Base-by-base conservation (phyloP, 2,329 filamentous ascomycete genomes). In the Dactylellina leptospora region DNA sequence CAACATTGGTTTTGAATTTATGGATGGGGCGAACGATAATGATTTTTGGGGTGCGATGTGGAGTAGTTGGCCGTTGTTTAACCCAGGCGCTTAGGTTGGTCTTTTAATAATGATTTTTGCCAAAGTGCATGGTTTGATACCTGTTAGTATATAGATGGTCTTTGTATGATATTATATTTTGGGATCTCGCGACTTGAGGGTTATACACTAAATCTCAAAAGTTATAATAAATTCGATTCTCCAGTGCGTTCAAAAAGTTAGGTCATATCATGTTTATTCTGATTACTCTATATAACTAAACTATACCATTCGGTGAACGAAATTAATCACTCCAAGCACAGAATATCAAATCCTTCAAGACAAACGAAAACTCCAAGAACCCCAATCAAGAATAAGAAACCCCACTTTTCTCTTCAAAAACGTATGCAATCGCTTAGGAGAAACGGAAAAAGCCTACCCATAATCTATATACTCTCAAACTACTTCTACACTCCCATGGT, bases 21-120 rank as follows among this genome's bases (percentile, higher is more conserved):
- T 70, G 64, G 68, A 72, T 38, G 30, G 50, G 0, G 30, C 55
- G 1, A 45, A 28, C 9, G 59, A 53, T 54, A 20, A 55, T 38
- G 68, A 72, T 18, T 72, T 72, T 55, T 72, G 68, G 68, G 68
- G 68, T 1, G 54, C 68, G 3, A 64, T 72, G 68, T 72, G 68
- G 68, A 64, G 42, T 63, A 72, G 50, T 42, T 72, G 68, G 68
- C 68, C 68, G 28, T 47, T 71, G 58, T 71, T 71, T 56, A 62
- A 63, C 38, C 44, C 63, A 13, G 55, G 63, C 20, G 55, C 47
- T 38, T 69, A 18, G 36, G 33, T 20, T n/a, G n/a, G n/a, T n/a
- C n/a, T n/a, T n/a, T n/a, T n/a, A n/a, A n/a, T n/a, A n/a, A n/a
- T n/a, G n/a, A n/a, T n/a, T n/a, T n/a, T n/a, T n/a, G n/a, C n/a